Conservation (phyloP, 805 yeast species). For the Wickerhamiella galacta region DNA sequence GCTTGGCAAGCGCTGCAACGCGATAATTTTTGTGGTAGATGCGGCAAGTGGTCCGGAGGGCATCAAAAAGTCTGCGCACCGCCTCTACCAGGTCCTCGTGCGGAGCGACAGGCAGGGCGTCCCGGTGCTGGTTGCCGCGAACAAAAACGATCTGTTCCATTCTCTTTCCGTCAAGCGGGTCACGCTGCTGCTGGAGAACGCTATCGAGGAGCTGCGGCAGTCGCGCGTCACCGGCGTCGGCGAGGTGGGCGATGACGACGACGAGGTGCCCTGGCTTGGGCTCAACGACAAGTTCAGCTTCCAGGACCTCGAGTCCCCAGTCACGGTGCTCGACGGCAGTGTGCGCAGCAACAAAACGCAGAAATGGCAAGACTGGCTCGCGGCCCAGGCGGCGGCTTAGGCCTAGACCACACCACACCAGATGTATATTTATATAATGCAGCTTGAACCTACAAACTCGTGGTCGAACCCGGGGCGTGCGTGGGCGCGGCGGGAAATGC, state of each 20-base stretch:
- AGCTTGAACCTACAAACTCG: background rate
- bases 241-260: slow-evolving; percentile 25
- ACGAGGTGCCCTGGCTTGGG: slow-evolving; percentile 29
- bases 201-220: slow-evolving; percentile 39
- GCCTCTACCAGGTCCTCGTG: slow-evolving; percentile 41
- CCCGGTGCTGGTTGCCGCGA: slow-evolving; percentile 62
- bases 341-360: slow-evolving; percentile 38
- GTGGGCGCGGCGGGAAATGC: slow-evolving; percentile 24
- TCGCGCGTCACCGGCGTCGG: slow-evolving; percentile 33
- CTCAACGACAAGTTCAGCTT: slow-evolving; percentile 37
- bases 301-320: slow-evolving; percentile 52
- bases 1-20: slow-evolving; percentile 25
- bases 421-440: background rate
- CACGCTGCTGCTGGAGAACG: slow-evolving; percentile 40
- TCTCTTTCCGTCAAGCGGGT: slow-evolving; percentile 55
- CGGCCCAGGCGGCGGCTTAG: slow-evolving; percentile 49
- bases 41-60: slow-evolving; percentile 38
- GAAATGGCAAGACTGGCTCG: slow-evolving; percentile 65
- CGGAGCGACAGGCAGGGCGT: slow-evolving; percentile 47
- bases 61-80: slow-evolving; percentile 38
- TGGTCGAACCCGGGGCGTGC: slow-evolving; percentile 6
- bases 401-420: background rate
- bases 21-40: slow-evolving; percentile 62
- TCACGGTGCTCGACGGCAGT: slow-evolving; percentile 49
- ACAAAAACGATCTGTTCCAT: slow-evolving; percentile 74